Conservation (phyloP, 805 yeast species). For the Yarrowia sp. region DNA sequence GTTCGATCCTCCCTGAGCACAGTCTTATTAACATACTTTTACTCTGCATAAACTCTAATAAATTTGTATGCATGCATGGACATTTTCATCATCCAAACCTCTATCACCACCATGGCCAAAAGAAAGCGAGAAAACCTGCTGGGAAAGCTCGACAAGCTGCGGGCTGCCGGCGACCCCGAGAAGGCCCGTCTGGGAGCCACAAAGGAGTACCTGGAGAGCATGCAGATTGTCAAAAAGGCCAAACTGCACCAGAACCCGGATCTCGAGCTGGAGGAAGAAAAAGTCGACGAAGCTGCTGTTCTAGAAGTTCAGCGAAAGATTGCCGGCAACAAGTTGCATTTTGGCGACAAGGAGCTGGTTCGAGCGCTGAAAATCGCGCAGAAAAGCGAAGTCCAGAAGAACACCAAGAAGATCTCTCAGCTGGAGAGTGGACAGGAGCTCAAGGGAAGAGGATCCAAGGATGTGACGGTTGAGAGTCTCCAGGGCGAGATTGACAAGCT, state of each 20-base stretch:
- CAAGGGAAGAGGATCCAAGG: slow-evolving; percentile 26
- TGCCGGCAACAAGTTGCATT: slow-evolving; percentile 24
- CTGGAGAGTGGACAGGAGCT: slow-evolving; percentile 18
- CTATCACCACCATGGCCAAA: slow-evolving; percentile 15
- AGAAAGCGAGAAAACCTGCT: slow-evolving; percentile 28
- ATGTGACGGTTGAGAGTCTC: slow-evolving; percentile 9
- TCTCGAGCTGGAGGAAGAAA: slow-evolving; percentile 12
- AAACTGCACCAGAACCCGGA: slow-evolving; percentile 28
- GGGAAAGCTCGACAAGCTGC: slow-evolving; percentile 25
- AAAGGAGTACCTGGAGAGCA: slow-evolving; percentile 15
- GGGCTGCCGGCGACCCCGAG: slow-evolving; percentile 32
- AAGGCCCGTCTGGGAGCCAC: slow-evolving; percentile 15
- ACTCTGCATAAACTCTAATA: slow-evolving; percentile 5
- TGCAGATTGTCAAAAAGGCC: slow-evolving; percentile 36
- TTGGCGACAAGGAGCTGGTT: slow-evolving; percentile 18
- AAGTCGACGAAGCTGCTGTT: slow-evolving; percentile 10
- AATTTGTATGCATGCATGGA: slow-evolving; percentile 14
- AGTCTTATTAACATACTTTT: background rate
- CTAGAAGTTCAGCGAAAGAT: slow-evolving; percentile 16
- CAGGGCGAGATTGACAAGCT: slow-evolving; percentile 43
- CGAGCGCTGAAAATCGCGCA: slow-evolving; percentile 31
- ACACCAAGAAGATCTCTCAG: background rate
- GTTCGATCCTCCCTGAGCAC: background rate
- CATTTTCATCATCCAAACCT: background rate
- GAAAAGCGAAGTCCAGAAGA: slow-evolving; percentile 14